Percentiles rank a stretch among this genome's conserved stretches.
phyloP scores from a whole-genome alignment of 1,284 basidiomycete species.

The Austroboletus rostrupii region DNA sequence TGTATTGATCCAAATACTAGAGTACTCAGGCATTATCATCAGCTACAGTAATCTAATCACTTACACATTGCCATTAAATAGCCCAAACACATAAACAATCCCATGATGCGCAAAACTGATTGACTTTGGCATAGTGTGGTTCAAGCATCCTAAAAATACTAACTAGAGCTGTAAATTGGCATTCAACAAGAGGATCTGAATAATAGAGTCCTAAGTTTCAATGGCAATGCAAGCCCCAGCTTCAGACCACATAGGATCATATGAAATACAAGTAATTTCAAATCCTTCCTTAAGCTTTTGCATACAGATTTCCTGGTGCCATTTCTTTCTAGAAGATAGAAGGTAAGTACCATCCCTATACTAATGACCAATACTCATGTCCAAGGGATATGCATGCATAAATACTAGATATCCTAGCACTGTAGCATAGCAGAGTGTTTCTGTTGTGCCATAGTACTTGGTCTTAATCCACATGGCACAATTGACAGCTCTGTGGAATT shows the following conservation, averaged over 20 bases:
- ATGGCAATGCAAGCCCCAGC: background rate
- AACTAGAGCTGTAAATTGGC: conserved; percentile 10
- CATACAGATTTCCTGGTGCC: conserved; percentile 9
- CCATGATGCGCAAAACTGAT: conserved; percentile 1
- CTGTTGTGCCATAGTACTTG: no score
- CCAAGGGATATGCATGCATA: background rate
- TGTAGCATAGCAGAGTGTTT: conserved; percentile 11
- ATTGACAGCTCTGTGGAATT: background rate
- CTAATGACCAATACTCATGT: background rate
- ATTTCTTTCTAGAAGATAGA: background rate
- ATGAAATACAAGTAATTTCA: no score
- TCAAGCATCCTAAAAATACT: conserved; percentile 4
- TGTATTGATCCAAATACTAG: conserved; percentile 9
- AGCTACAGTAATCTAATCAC: background rate
- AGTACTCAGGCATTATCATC: no score
- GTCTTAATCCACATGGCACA: conserved; percentile 4
- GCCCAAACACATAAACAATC: conserved; percentile 5
- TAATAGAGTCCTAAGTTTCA: conserved; percentile 1
- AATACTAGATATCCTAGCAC: conserved; percentile 9
- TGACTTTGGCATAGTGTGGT: conserved; percentile 6
- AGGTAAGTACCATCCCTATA: no score
- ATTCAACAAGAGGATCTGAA: conserved; percentile 10
- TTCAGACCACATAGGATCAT: background rate
- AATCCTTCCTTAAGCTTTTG: no score
- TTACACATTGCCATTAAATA: no score